Evolutionary conservation across 2,329 filamentous ascomycete genomes (phyloP).

Genomic region (Penicillium sp.): DNA sequence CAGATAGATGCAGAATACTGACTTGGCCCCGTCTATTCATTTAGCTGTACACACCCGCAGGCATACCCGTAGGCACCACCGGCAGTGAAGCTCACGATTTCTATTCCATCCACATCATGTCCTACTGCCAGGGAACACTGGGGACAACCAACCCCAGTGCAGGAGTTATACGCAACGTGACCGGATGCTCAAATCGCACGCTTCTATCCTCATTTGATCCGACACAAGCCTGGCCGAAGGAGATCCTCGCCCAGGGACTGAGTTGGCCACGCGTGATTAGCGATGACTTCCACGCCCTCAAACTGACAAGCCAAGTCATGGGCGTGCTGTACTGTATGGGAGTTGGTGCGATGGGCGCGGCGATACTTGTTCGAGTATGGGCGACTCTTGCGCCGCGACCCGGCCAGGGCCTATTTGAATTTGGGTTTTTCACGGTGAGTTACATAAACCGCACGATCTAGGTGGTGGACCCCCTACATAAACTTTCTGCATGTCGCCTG

Average conservation of each 20-base stretch:
- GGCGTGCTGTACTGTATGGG: conserved; percentile 61
- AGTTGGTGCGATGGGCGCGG: conserved; percentile 52
- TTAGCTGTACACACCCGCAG: conserved; percentile 35
- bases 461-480: neutral
- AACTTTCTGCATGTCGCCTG: neutral
- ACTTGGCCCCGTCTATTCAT: conserved; percentile 33
- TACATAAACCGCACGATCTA: neutral
- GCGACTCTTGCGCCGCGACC: conserved; percentile 47
- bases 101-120: conserved; percentile 60
- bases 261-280: conserved; percentile 58
- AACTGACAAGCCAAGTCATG: conserved; percentile 50
- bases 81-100: conserved; percentile 58
- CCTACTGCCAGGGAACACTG: conserved; percentile 55
- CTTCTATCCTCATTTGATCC: conserved; percentile 60
- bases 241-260: conserved; percentile 51
- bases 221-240: conserved; percentile 47
- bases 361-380: conserved; percentile 48
- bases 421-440: conserved; percentile 47
- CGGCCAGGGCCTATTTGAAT: conserved; percentile 51
- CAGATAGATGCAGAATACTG: conserved; percentile 18
- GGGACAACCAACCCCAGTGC: conserved; percentile 40
- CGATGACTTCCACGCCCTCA: conserved; percentile 52
- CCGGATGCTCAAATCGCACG: conserved; percentile 53
- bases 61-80: conserved; percentile 37
- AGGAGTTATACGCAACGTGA: conserved; percentile 48